Conservation (phyloP, 345 rosid genomes). For the Anastatica hierochuntica region DNA sequence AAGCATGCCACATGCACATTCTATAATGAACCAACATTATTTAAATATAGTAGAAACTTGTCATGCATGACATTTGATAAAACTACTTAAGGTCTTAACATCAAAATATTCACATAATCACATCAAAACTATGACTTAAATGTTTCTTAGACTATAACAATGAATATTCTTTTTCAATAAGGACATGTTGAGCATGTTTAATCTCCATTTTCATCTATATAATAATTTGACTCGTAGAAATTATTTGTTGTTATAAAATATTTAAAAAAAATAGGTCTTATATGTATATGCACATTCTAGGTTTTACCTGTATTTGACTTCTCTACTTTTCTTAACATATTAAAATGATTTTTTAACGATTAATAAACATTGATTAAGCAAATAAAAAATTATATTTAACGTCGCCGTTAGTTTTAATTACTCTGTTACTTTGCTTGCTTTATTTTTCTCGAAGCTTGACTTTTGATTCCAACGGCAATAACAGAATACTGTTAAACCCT, state of each 20-base stretch:
- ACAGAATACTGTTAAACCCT: too few relatives aligned
- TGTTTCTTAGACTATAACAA: not conserved
- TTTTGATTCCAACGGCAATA: too few relatives aligned
- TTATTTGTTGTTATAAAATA: not conserved
- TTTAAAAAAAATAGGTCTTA: not conserved
- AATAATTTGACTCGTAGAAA: not conserved
- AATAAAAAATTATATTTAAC: too few relatives aligned
- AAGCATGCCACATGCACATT: conserved; percentile 18
- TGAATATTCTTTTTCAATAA: not conserved
- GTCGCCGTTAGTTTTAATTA: too few relatives aligned
- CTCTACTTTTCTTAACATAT: too few relatives aligned
- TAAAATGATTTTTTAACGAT: too few relatives aligned
- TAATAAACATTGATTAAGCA: too few relatives aligned
- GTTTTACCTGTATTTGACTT: not conserved
- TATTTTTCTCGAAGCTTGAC: too few relatives aligned
- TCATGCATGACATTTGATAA: not conserved
- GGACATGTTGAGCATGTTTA: too few relatives aligned
- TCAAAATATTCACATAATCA: not conserved
- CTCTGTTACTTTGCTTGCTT: too few relatives aligned
- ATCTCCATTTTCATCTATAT: not conserved
- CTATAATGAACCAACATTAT: not conserved
- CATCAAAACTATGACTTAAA: not conserved
- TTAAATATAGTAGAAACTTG: not conserved
- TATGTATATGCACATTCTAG: not conserved
- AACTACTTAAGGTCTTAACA: not conserved